Evolutionary conservation across 768 basidiomycete genomes (phyloP), one percentile per base, ranked within the genome.

Genomic region (Rickenella mellea): DNA sequence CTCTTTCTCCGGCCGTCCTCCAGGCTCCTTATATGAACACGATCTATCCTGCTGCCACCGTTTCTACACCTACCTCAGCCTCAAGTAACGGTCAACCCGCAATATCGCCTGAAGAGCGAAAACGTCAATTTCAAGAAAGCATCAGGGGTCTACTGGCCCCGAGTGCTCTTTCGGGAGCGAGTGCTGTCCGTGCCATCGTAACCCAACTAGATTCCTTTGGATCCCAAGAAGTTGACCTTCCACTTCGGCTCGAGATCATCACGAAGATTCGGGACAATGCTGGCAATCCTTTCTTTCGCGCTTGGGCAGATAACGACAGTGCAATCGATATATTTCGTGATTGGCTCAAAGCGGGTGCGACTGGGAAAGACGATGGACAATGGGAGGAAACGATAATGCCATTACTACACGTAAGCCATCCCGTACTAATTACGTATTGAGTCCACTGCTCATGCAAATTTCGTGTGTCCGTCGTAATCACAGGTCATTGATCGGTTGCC

Each of bases 401-500:
- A 25, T 66, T 90, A 51, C 66, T 91, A 39, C 85, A 89, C 64
- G 88, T 90, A 64, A 69, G 87, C 76, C 14, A 9, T 51, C 51
- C 43, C 41, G 51, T 47, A 42, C 40, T 33, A 45, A 27, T 41
- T 43, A 31, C 38, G 27, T 50, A 42, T 43, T 35, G 43, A 48
- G n/a, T 45, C 22, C 43, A 29, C 39, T 45, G 11, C 30, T 27
- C 44, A 43, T 39, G 30, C 38, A 17, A 45, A 17, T 36, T 47
- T 25, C 42, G 35, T 14, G 12, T 11, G 15, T 22, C 33, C 24
- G 33, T 10, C 19, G 19, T 41, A 28, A 9, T 40, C 40, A 15
- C 55, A 87, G 88, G 80, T 91, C 50, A 79, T 89, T 55, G 88
- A 90, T 61, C 80, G 88, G 41, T 63, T 91, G 41, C 88, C 88